Evolutionary conservation across 306 rosid species (phyloP).

Genomic region (Inga oerstediana): DNA sequence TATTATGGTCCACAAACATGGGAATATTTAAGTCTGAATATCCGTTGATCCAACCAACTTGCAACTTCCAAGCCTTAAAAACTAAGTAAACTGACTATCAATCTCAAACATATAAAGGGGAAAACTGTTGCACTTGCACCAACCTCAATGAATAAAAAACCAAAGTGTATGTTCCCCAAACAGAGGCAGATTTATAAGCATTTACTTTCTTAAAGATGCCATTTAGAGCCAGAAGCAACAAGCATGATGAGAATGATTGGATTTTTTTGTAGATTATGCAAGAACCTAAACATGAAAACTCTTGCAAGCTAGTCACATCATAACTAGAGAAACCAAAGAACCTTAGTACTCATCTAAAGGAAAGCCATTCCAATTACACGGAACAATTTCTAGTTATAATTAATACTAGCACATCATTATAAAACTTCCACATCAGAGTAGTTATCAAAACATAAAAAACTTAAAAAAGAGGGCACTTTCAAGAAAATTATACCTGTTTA

Average conservation of each 20-base stretch:
- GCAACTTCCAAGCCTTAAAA: neutral
- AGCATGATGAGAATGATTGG: neutral
- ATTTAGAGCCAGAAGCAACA: slow-evolving; percentile 2
- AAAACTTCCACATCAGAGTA: neutral
- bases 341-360: neutral
- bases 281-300: neutral
- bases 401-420: neutral
- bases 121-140: neutral
- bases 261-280: neutral
- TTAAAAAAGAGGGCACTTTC: neutral
- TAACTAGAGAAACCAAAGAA: neutral
- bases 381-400: neutral
- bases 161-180: neutral
- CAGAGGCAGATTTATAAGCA: neutral
- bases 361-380: neutral
- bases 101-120: neutral
- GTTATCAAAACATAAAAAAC: neutral
- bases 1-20: neutral
- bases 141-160: neutral
- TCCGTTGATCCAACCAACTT: neutral
- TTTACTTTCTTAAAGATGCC: neutral
- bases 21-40: neutral
- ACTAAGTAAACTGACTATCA: neutral
- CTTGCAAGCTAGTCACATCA: neutral
- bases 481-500: slow-evolving; percentile 64